These are phyloP conservation scores for Crepidotus variabilis DNA, from an alignment of 768 basidiomycete genomes.

Conservation along the genomic window DNA sequence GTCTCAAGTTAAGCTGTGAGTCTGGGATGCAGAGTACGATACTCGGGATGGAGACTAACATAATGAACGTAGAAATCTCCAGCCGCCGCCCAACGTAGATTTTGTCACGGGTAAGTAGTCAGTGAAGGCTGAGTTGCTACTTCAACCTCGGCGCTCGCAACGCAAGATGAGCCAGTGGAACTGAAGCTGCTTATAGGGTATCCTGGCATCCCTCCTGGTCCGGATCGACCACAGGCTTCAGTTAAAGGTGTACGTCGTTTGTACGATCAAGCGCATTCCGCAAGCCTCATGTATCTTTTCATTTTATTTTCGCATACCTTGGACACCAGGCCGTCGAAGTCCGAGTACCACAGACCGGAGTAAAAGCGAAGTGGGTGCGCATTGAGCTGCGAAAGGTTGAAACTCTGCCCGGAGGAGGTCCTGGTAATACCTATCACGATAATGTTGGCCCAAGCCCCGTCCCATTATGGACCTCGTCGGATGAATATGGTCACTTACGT, in stretches of 20 bases:
- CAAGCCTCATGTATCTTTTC: neutral
- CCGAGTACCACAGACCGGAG: conserved; percentile 64
- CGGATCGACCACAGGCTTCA: conserved; percentile 76
- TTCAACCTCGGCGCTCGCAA: neutral
- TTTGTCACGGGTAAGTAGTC: conserved; percentile 69
- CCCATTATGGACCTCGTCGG: conserved; percentile 77
- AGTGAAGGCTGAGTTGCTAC: conserved; percentile 1
- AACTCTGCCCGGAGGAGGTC: conserved; percentile 68
- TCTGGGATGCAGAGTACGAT: conserved; percentile 1
- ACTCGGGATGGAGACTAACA: conserved; percentile 2
- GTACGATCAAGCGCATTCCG: conserved; percentile 1
- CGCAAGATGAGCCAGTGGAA: neutral
- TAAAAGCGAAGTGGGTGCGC: conserved; percentile 90
- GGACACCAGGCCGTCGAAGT: conserved; percentile 75
- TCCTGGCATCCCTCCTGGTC: conserved; percentile 80
- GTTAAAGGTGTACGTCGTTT: conserved; percentile 73
- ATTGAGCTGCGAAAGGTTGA: conserved; percentile 92
- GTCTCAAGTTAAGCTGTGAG: conserved; percentile 35
- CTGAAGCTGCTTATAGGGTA: conserved; percentile 45
- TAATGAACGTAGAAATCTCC: conserved; percentile 54
- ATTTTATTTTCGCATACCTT: neutral
- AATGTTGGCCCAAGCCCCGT: conserved; percentile 79
- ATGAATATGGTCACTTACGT: conserved; percentile 66
- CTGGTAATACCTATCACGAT: conserved; percentile 71
- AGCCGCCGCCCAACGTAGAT: conserved; percentile 86